Base-by-base conservation (phyloP, 805 yeast species). In the Saccharomycopsis malanga region DNA sequence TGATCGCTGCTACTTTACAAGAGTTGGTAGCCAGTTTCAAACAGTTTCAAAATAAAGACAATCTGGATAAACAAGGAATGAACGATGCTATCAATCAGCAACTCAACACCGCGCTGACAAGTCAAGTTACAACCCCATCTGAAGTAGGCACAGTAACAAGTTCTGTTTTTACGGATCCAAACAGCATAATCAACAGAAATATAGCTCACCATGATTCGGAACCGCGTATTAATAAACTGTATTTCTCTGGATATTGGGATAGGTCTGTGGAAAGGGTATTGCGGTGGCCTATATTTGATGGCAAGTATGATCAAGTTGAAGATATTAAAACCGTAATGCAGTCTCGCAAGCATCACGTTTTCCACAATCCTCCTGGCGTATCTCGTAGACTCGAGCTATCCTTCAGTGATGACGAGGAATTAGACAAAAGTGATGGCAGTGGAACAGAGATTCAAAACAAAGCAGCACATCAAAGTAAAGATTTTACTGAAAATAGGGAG, bases 251-350 rank as follows among this genome's bases (percentile, higher is more conserved):
- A 4, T 50, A 43, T 24, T 51, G 52, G 49, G 52, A 51, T 24
- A 24, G 52, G 22, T 51, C 54, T 10, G 41, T 48, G 4, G 54
- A 48, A 39, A 29, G 54, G 17, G 34, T 51, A 17, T 27, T 51
- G 10, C 34, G 23, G 30, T 51, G 54, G 54, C 52, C 52, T 9
- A 46, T 51, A 9, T 51, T 51, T 44, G 52, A 51, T 15, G 54
- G 52, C 21, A 51, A 51, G 23, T 49, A 41, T 25, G 39, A 42
- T 14, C 15, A 38, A 18, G 42, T 32, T 22, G 21, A 14, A 12
- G 35, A 39, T 42, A 34, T 49, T 12, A 40, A 46, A 27, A 9
- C 27, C 4, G 20, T 25, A 15, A 35, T 49, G 32, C 41, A 34
- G 25, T 21, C 12, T 4, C 25, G 44, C 5, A 30, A 30, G 7